Percentiles rank a stretch among this genome's conserved stretches.
These are phyloP conservation scores for Mallotus nudiflorus DNA, from an alignment of 345 rosid species.

Conservation along the genomic window DNA sequence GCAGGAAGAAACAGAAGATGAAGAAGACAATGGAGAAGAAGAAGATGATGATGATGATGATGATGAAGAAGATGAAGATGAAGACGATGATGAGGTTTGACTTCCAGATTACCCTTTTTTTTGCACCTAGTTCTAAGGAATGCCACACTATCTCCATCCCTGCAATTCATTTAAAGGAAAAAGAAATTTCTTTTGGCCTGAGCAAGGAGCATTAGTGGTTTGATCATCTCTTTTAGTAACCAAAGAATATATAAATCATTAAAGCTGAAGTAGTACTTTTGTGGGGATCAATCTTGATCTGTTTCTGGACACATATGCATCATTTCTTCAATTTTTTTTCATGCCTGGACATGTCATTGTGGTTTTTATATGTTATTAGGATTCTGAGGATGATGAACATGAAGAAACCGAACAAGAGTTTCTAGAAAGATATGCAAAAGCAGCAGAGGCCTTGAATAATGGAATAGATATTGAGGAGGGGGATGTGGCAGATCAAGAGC, in stretches of 20 bases:
- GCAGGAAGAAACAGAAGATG: constrained; percentile 58
- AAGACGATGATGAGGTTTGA: constrained; percentile 56
- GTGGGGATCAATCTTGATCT: not conserved
- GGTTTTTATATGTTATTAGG: constrained; percentile 42
- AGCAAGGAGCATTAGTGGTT: not conserved
- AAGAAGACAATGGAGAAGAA: constrained; percentile 47
- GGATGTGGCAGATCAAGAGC: constrained; percentile 66
- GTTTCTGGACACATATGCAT: not conserved
- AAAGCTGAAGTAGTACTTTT: not conserved
- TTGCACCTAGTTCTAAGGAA: not conserved
- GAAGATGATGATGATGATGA: constrained; percentile 44
- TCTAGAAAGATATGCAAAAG: constrained; percentile 79
- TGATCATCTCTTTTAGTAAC: no score
- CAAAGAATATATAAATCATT: no score
- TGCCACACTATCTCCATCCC: not conserved
- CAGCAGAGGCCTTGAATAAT: constrained; percentile 62
- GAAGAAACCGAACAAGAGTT: constrained; percentile 89
- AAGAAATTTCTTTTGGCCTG: not conserved
- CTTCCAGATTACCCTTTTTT: not conserved
- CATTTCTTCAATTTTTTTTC: not conserved
- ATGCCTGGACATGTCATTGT: not conserved
- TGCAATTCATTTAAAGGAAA: not conserved
- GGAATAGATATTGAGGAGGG: constrained; percentile 55
- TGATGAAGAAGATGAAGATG: constrained; percentile 32
- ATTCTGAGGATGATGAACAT: constrained; percentile 68